phyloP scores from a whole-genome alignment of 1,139 yeast genomes.

The Hyphopichia buzzinii region DNA sequence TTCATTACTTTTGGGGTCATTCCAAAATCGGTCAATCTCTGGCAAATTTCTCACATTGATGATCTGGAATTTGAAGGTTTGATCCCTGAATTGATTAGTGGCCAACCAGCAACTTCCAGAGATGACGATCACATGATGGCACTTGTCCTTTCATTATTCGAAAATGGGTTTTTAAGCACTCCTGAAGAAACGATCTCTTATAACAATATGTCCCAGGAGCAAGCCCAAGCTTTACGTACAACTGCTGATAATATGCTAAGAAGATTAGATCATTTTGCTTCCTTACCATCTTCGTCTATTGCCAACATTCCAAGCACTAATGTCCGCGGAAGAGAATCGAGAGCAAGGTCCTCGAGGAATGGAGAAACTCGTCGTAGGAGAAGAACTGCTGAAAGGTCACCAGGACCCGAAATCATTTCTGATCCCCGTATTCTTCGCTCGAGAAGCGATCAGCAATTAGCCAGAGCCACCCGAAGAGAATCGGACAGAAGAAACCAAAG shows the following conservation, averaged over 20 bases:
- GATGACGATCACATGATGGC: slow-evolving; percentile 8
- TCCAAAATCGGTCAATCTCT: slow-evolving; percentile 34
- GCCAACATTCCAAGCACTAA: neutral
- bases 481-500: neutral
- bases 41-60: slow-evolving; percentile 40
- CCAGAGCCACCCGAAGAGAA: neutral
- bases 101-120: slow-evolving; percentile 6
- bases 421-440: neutral
- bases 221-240: neutral
- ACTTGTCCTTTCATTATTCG: slow-evolving; percentile 8
- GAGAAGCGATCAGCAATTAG: slow-evolving; percentile 1
- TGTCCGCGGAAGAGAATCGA: neutral
- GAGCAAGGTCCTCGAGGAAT: neutral
- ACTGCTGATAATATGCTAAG: slow-evolving; percentile 1
- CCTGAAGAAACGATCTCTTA: slow-evolving; percentile 1
- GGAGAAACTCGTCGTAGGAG: too few species aligned
- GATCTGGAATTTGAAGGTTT: slow-evolving; percentile 33
- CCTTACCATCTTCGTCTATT: neutral
- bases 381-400: neutral
- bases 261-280: neutral
- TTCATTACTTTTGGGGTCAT: slow-evolving; percentile 28
- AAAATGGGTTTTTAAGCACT: slow-evolving; percentile 4
- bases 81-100: slow-evolving; percentile 27
- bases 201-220: neutral
- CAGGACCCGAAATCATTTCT: neutral